These are phyloP conservation scores for Alectoria sarmentosa DNA, from an alignment of 495 filamentous ascomycete species.

Conservation along the genomic window DNA sequence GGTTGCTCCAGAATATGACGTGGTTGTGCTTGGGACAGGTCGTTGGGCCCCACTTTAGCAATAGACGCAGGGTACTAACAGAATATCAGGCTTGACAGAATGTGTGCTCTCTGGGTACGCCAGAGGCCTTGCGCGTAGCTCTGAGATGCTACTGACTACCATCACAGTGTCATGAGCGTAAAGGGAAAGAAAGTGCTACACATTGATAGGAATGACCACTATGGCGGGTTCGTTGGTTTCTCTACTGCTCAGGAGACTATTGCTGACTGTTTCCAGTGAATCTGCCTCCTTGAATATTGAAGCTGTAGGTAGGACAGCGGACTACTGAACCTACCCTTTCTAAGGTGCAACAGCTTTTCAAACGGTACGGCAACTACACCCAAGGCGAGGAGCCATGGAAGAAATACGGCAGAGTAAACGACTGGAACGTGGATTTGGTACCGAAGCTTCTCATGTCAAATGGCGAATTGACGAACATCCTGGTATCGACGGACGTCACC, in stretches of 20 bases:
- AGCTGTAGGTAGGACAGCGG: conserved; percentile 47
- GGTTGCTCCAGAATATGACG: conserved; percentile 94
- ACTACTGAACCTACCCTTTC: conserved; percentile 15
- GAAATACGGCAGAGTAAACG: conserved; percentile 90
- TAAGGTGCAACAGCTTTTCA: conserved; percentile 67
- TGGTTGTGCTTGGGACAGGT: conserved; percentile 97
- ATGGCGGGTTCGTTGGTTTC: conserved; percentile 71
- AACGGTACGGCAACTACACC: conserved; percentile 79
- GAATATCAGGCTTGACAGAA: conserved; percentile 80
- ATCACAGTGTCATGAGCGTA: conserved; percentile 79
- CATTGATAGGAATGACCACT: conserved; percentile 98
- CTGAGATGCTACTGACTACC: conserved; percentile 10
- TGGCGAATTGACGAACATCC: conserved; percentile 95
- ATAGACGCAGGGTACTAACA: conserved; percentile 26
- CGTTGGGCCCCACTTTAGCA: conserved; percentile 42
- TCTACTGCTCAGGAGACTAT: conserved; percentile 20
- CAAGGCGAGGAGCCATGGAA: conserved; percentile 91
- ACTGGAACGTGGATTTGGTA: conserved; percentile 99
- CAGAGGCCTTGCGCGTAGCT: not conserved
- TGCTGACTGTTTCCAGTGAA: conserved; percentile 54
- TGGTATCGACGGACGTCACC: conserved; percentile 94
- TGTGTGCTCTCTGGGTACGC: conserved; percentile 92
- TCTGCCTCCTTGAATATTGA: conserved; percentile 93
- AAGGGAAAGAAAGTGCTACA: conserved; percentile 99
- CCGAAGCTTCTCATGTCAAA: conserved; percentile 98